Evolutionary conservation across 2,329 filamentous ascomycete species (phyloP).

Genomic region (Fusarium sp.): DNA sequence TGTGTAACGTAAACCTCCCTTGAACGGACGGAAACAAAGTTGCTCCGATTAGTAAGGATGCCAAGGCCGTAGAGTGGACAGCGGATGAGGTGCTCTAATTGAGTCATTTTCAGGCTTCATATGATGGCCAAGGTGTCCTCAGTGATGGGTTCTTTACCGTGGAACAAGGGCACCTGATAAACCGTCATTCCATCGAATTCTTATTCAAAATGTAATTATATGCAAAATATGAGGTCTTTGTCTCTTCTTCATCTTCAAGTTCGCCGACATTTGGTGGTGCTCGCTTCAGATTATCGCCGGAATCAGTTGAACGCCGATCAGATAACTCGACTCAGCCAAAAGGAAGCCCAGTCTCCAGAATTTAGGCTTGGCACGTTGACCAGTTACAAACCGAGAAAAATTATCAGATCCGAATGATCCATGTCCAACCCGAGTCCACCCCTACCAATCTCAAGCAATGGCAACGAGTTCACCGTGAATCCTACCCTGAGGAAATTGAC

Average conservation of each 20-base stretch:
- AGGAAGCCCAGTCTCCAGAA: background rate
- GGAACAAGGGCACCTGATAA: too few species aligned
- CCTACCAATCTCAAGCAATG: constrained; percentile 11
- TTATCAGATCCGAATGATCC: constrained; percentile 55
- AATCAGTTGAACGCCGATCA: constrained; percentile 25
- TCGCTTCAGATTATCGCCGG: background rate
- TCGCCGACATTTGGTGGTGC: constrained; percentile 13
- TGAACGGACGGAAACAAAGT: background rate
- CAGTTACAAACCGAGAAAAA: constrained; percentile 35
- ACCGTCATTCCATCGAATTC: too few species aligned
- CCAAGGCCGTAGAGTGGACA: too few species aligned
- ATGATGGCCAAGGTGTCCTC: too few species aligned
- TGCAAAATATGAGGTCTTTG: too few species aligned
- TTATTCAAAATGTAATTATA: too few species aligned
- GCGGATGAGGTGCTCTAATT: background rate
- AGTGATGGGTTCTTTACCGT: background rate
- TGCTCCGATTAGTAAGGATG: too few species aligned
- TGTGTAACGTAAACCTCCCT: background rate
- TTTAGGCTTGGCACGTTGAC: background rate
- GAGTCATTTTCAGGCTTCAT: background rate
- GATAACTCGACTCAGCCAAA: constrained; percentile 22
- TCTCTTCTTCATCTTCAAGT: background rate
- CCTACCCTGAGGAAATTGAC: background rate
- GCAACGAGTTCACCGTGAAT: background rate
- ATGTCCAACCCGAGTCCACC: constrained; percentile 9